Evolutionary conservation across 768 basidiomycete species (phyloP).

Genomic region (Leccinum incarnatum): DNA sequence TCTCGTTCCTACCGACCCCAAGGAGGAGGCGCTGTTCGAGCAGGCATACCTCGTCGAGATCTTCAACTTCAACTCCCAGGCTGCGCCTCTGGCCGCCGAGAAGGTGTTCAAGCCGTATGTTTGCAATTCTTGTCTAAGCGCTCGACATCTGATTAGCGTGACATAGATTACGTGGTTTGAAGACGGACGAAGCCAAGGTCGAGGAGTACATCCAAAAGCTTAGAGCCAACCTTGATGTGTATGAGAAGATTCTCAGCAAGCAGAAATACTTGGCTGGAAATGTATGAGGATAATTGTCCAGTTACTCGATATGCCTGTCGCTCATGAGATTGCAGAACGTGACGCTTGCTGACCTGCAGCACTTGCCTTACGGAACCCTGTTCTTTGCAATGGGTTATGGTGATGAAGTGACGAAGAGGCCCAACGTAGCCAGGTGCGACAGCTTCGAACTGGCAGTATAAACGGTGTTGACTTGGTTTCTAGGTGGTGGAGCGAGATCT

Average conservation of each 20-base stretch:
- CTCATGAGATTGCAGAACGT: constrained; percentile 32
- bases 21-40: constrained; percentile 33
- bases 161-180: constrained; percentile 1
- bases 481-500: constrained; percentile 55
- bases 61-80: constrained; percentile 47
- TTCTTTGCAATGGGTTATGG: constrained; percentile 26
- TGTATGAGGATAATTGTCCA: constrained; percentile 30
- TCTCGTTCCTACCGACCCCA: constrained; percentile 46
- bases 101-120: constrained; percentile 50
- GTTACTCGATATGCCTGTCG: neutral
- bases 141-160: neutral
- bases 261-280: constrained; percentile 57
- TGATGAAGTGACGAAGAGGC: constrained; percentile 32
- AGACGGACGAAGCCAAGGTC: constrained; percentile 21
- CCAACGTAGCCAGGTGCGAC: constrained; percentile 44
- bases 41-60: constrained; percentile 45
- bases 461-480: constrained; percentile 4
- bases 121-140: neutral
- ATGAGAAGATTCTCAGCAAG: constrained; percentile 53
- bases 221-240: constrained; percentile 43
- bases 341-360: constrained; percentile 58
- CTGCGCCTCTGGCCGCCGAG: constrained; percentile 41
- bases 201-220: constrained; percentile 19
- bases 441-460: neutral
- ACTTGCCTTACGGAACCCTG: constrained; percentile 46